Percentiles rank a stretch among this genome's conserved stretches.
Conservation (phyloP, 441 rosid genomes). For the Heliophila coronopifolia region DNA sequence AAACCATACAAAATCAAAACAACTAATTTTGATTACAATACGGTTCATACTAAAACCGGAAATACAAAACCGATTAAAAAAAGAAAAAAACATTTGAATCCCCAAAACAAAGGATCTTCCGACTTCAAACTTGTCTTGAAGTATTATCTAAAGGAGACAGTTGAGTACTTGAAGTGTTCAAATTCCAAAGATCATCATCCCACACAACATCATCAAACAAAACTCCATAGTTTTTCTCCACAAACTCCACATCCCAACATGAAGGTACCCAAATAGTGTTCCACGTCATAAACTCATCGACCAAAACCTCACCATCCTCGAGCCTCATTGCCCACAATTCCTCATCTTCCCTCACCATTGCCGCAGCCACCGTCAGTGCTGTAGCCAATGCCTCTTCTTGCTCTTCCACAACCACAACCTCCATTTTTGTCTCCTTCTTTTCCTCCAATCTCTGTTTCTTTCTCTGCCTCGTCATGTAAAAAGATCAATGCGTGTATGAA, state of each 20-base stretch:
- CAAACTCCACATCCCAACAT: constrained; percentile 52
- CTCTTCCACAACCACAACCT: constrained; percentile 1
- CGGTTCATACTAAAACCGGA: constrained; percentile 5
- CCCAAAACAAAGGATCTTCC: no score
- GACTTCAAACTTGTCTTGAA: not conserved
- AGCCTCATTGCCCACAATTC: constrained; percentile 24
- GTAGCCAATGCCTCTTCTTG: constrained; percentile 29
- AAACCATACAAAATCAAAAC: constrained; percentile 16
- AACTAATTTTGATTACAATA: constrained; percentile 4
- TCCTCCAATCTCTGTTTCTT: constrained; percentile 2
- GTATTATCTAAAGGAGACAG: constrained; percentile 6
- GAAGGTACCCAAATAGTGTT: constrained; percentile 43
- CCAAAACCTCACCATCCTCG: constrained; percentile 21
- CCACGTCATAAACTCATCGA: constrained; percentile 56
- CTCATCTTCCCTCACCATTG: constrained; percentile 20
- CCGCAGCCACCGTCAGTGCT: constrained; percentile 28
- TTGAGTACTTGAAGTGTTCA: constrained; percentile 32
- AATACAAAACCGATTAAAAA: constrained; percentile 2
- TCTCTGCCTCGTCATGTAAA: constrained; percentile 24
- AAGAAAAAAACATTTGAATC: not conserved
- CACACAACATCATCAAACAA: constrained; percentile 49
- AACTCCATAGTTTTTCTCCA: constrained; percentile 35
- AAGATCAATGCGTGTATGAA: constrained; percentile 14
- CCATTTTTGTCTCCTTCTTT: not conserved
- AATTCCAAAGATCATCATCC: constrained; percentile 68